Evolutionary conservation across 2,329 filamentous ascomycete genomes (phyloP).

Genomic region (Talaromyces atroroseus): DNA sequence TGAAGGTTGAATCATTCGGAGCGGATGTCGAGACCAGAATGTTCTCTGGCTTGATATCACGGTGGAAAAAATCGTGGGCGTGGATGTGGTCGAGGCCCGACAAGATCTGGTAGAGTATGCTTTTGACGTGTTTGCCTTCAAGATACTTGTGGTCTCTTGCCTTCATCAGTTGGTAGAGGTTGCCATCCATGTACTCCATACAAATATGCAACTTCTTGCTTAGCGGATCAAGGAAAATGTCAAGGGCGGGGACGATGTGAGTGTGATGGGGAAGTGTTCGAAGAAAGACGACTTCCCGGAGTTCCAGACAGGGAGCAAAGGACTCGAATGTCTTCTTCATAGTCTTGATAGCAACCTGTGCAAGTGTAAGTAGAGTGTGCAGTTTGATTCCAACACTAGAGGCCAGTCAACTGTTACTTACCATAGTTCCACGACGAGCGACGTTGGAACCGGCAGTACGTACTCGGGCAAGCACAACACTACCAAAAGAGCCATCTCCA

Average conservation of each 20-base stretch:
- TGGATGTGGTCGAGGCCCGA: constrained; percentile 96
- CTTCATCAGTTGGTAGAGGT: constrained; percentile 98
- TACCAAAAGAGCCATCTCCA: constrained; percentile 97
- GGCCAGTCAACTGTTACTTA: constrained; percentile 42
- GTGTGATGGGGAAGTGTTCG: constrained; percentile 80
- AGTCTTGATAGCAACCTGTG: constrained; percentile 93
- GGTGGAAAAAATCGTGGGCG: constrained; percentile 94
- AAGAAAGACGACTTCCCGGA: constrained; percentile 95
- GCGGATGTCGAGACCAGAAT: constrained; percentile 92
- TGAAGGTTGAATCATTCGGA: constrained; percentile 76
- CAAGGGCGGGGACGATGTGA: constrained; percentile 92
- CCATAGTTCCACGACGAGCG: constrained; percentile 84
- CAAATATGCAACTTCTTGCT: constrained; percentile 95
- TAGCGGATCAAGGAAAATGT: constrained; percentile 96
- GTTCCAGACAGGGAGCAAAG: constrained; percentile 80
- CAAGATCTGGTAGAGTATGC: constrained; percentile 95
- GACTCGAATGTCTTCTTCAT: constrained; percentile 99
- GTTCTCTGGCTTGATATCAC: constrained; percentile 98
- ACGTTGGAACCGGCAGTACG: constrained; percentile 83
- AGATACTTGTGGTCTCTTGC: constrained; percentile 90
- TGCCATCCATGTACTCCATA: constrained; percentile 99
- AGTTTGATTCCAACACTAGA: too few relatives aligned
- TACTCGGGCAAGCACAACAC: constrained; percentile 85
- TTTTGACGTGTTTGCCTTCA: constrained; percentile 89
- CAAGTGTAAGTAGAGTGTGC: too few relatives aligned